Evolutionary conservation across 176 grass and related monocot genomes (phyloP).

Genomic region (Rhynchospora pubera): DNA sequence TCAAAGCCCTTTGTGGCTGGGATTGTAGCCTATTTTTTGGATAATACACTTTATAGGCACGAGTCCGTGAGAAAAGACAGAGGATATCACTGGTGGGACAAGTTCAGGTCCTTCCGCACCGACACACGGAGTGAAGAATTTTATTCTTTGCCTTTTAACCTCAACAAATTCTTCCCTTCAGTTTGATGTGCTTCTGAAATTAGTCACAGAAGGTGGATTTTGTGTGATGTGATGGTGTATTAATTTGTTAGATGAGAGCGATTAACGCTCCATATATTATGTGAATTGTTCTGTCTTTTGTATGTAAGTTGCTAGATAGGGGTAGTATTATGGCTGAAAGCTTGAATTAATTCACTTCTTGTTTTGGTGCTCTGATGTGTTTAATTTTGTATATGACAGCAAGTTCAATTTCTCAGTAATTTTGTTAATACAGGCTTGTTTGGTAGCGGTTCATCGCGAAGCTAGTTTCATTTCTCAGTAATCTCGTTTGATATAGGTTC

Average conservation of each 20-base stretch:
- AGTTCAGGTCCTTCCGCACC: constrained; percentile 70
- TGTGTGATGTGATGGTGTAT: constrained; percentile 9
- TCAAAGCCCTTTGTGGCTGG: constrained; percentile 89
- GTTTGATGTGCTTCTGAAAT: constrained; percentile 44
- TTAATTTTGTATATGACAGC: no score
- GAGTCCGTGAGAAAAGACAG: constrained; percentile 64
- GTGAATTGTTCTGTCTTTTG: constrained; percentile 26
- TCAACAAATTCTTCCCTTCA: constrained; percentile 97
- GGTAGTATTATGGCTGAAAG: constrained; percentile 19
- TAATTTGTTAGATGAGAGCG: constrained; percentile 22
- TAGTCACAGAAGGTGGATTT: constrained; percentile 14
- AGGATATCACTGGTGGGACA: constrained; percentile 95
- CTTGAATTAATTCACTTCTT: neutral
- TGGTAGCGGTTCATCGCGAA: no score
- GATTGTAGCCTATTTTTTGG: constrained; percentile 76
- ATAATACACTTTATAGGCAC: constrained; percentile 72
- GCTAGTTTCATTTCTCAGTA: no score
- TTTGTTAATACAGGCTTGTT: no score
- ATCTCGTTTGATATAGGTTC: no score
- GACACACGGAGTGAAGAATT: constrained; percentile 87
- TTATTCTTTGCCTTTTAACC: constrained; percentile 84
- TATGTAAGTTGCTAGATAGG: constrained; percentile 2
- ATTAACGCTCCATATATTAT: constrained; percentile 26
- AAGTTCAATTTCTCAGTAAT: no score
- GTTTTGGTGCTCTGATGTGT: no score